Percentiles rank a stretch among this genome's conserved stretches.
phyloP scores from a whole-genome alignment of 2,329 filamentous ascomycete genomes.

The Pseudopyrenochaeta lycopersici region DNA sequence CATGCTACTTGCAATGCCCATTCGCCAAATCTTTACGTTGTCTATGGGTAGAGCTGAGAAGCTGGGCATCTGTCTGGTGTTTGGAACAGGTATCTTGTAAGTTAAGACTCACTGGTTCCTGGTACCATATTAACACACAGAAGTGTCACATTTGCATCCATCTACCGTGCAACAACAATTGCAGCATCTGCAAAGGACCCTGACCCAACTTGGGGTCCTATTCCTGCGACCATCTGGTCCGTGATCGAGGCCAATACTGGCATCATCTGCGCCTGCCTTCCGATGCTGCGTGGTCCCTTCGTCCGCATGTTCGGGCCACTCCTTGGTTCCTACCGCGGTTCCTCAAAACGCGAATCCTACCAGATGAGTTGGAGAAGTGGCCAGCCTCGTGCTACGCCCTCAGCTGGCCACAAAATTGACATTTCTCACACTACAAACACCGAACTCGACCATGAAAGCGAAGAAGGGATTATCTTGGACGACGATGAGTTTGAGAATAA shows the following conservation, averaged over 20 bases:
- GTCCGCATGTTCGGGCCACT: slow-evolving; percentile 29
- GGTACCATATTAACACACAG: slow-evolving; percentile 4
- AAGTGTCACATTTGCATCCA: slow-evolving; percentile 37
- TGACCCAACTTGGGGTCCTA: slow-evolving; percentile 34
- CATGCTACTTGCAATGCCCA: slow-evolving; percentile 27
- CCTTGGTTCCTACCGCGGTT: slow-evolving; percentile 16
- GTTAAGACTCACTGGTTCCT: neutral
- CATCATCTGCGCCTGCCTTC: slow-evolving; percentile 32
- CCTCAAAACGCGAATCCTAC: slow-evolving; percentile 19
- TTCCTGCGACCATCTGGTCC: slow-evolving; percentile 33
- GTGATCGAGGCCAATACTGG: slow-evolving; percentile 37
- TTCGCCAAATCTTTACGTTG: slow-evolving; percentile 25
- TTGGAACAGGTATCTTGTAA: slow-evolving; percentile 33
- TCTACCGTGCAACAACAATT: slow-evolving; percentile 35
- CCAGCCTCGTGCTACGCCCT: slow-evolving; percentile 4
- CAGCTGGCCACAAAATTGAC: slow-evolving; percentile 13
- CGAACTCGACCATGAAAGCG: slow-evolving; percentile 25
- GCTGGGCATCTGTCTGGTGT: slow-evolving; percentile 29
- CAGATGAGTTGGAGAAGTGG: slow-evolving; percentile 20
- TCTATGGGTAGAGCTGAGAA: slow-evolving; percentile 32
- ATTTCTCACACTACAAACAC: slow-evolving; percentile 8
- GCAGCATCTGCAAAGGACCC: slow-evolving; percentile 28
- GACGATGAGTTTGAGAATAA: slow-evolving; percentile 1
- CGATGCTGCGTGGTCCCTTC: slow-evolving; percentile 35
- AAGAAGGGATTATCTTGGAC: slow-evolving; percentile 17